Evolutionary conservation across 1,284 basidiomycete genomes (phyloP).

Genomic region (Fomitopsis palustris): DNA sequence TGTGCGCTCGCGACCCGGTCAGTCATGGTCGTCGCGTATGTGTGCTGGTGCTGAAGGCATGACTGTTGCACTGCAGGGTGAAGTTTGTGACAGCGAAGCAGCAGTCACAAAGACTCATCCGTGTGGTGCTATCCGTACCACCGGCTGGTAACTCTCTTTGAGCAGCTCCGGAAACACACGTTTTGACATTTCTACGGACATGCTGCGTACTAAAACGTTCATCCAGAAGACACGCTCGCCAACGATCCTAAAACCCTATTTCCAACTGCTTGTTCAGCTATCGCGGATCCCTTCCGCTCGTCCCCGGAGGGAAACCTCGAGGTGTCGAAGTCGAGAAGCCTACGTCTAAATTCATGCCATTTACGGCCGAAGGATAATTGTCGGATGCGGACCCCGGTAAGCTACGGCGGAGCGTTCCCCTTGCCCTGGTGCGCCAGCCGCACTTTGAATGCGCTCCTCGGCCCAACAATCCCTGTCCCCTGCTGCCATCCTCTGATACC

Average conservation of each 20-base stretch:
- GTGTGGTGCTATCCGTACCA: neutral
- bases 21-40: neutral
- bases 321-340: conserved; percentile 6
- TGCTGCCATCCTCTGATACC: neutral
- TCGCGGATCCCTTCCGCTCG: conserved; percentile 2
- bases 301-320: conserved; percentile 3
- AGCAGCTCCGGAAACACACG: neutral
- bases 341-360: conserved; percentile 9
- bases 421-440: neutral
- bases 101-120: neutral
- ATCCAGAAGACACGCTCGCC: neutral
- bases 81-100: neutral
- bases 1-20: neutral
- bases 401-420: neutral
- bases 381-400: conserved; percentile 4
- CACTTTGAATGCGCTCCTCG: neutral
- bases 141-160: neutral
- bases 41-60: neutral
- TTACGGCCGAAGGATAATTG: conserved; percentile 2
- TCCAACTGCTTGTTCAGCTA: neutral
- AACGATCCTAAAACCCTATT: conserved; percentile 1
- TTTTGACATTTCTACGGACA: neutral
- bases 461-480: neutral
- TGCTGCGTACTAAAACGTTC: conserved; percentile 2
- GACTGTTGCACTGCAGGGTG: neutral